Percentiles rank a stretch among this genome's conserved stretches.
Conservation (phyloP, 2,329 filamentous ascomycete species). For the Aphanoascus verrucosus region DNA sequence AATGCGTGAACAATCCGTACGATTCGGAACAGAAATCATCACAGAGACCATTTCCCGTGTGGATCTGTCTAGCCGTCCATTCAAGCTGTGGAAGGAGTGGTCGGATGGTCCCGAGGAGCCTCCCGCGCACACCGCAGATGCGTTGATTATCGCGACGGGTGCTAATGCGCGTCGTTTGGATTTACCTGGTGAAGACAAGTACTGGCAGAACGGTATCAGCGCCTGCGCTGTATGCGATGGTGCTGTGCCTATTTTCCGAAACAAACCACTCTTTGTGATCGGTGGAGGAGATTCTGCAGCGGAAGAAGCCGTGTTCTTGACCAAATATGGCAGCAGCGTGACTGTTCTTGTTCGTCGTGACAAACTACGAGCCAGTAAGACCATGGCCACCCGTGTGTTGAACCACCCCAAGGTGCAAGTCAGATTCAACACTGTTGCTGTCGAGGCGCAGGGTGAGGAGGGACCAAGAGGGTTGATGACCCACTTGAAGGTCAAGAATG, state of each 20-base stretch:
- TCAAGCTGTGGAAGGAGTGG: conserved; percentile 90
- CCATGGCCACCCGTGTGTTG: conserved; percentile 79
- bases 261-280: conserved; percentile 91
- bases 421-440: conserved; percentile 68
- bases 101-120: conserved; percentile 58
- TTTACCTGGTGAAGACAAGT: conserved; percentile 80
- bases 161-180: conserved; percentile 78
- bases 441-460: conserved; percentile 74
- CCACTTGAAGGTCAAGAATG: conserved; percentile 73
- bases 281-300: conserved; percentile 94
- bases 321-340: conserved; percentile 93
- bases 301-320: conserved; percentile 93
- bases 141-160: conserved; percentile 88
- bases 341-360: conserved; percentile 86
- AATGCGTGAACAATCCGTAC: conserved; percentile 84
- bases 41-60: conserved; percentile 85
- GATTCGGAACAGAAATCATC: conserved; percentile 86
- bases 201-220: conserved; percentile 94
- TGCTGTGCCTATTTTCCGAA: conserved; percentile 91
- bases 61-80: conserved; percentile 72
- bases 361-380: conserved; percentile 73
- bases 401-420: conserved; percentile 84
- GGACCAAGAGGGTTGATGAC: conserved; percentile 70
- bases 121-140: conserved; percentile 71
- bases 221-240: conserved; percentile 97